phyloP scores from a whole-genome alignment of 129 eudicot species.

The Flaveria sonorensis region DNA sequence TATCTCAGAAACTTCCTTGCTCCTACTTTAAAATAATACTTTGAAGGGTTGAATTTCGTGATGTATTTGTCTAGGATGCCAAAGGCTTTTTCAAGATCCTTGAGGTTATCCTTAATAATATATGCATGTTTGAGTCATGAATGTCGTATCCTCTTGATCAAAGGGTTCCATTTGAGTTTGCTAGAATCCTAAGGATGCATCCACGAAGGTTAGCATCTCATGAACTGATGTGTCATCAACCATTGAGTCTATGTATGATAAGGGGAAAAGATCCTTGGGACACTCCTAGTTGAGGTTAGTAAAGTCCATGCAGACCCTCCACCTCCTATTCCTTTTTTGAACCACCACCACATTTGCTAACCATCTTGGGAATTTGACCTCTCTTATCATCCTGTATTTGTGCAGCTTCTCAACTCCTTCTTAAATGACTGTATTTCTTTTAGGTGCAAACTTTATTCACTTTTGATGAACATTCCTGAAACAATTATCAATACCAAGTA shows the following conservation, averaged over 20 bases:
- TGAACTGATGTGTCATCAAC: not conserved
- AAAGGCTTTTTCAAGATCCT: not conserved
- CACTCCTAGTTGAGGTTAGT: no score
- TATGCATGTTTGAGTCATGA: not conserved
- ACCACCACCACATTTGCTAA: no score
- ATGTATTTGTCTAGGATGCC: not conserved
- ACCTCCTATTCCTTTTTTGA: no score
- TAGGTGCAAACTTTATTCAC: no score
- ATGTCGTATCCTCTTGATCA: not conserved
- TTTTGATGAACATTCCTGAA: no score
- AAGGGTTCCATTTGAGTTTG: not conserved
- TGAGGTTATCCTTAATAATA: not conserved
- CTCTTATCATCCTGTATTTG: no score
- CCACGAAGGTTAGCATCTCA: not conserved
- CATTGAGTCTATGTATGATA: not conserved
- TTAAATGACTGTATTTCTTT: no score
- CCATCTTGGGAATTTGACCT: no score
- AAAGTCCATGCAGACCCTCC: no score
- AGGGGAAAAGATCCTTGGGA: not conserved
- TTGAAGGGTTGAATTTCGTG: not conserved
- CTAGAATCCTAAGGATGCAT: not conserved
- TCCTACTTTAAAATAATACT: not conserved
- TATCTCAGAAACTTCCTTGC: not conserved
- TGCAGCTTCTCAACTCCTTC: no score
- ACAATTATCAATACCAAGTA: no score